Conservation (phyloP, 257 asterid species). For the Gentiana straminea region DNA sequence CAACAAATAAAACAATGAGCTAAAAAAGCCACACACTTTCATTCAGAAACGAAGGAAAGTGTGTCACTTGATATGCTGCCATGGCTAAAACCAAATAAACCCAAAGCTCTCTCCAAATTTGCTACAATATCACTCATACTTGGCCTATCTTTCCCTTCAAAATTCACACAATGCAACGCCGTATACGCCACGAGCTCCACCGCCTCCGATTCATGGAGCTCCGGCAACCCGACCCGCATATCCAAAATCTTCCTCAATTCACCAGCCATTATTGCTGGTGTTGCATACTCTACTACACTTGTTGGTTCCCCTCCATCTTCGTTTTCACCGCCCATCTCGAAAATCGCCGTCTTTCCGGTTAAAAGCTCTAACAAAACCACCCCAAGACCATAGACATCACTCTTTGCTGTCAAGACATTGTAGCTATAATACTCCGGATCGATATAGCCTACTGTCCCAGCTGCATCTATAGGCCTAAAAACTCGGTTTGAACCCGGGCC, state of each 20-base stretch:
- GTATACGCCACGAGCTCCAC: conserved; percentile 80
- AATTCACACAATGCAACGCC: conserved; percentile 78
- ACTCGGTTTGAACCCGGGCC: conserved; percentile 42
- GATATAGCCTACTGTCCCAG: conserved; percentile 77
- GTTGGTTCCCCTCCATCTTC: conserved; percentile 29
- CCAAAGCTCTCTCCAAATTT: conserved; percentile 73
- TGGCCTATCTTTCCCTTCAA: conserved; percentile 85
- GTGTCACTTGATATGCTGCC: conserved; percentile 72
- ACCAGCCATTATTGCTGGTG: conserved; percentile 54
- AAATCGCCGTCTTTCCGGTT: conserved; percentile 71
- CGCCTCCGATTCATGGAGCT: conserved; percentile 52
- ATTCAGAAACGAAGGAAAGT: conserved; percentile 52
- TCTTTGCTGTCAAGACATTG: conserved; percentile 66
- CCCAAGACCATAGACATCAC: conserved; percentile 84
- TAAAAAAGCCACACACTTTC: conserved; percentile 11
- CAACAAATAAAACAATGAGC: not conserved
- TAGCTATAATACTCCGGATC: conserved; percentile 75
- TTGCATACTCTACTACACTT: conserved; percentile 63
- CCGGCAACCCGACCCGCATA: conserved; percentile 44
- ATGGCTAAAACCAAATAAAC: conserved; percentile 57
- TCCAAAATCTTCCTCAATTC: conserved; percentile 43
- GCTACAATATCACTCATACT: conserved; percentile 62
- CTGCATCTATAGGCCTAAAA: conserved; percentile 44
- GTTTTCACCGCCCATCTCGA: conserved; percentile 28
- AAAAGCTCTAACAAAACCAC: conserved; percentile 59